Percentiles rank a stretch among this genome's conserved stretches.
Evolutionary conservation across 1,139 yeast genomes (phyloP).

Genomic region (Suzukiozyma palmioleophila): DNA sequence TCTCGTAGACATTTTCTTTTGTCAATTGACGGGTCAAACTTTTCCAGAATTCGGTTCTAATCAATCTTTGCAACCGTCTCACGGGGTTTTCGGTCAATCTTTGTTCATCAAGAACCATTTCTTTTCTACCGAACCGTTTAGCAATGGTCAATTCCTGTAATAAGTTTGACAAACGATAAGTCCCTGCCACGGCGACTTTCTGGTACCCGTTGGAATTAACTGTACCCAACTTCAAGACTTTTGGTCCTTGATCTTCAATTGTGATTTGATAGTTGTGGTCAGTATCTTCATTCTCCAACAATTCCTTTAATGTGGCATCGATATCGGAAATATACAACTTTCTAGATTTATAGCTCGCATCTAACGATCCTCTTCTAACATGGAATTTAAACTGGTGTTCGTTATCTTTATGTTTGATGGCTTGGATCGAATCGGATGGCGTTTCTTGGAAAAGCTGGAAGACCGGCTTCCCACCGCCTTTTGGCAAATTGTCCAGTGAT

Average conservation of each 20-base stretch:
- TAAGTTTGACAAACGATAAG: constrained; percentile 84
- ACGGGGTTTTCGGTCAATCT: constrained; percentile 89
- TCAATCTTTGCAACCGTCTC: constrained; percentile 66
- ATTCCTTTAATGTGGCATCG: constrained; percentile 63
- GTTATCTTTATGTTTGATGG: neutral
- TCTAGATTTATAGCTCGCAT: constrained; percentile 48
- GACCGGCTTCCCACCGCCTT: constrained; percentile 16
- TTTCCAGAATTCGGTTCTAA: constrained; percentile 78
- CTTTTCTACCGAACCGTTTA: constrained; percentile 70
- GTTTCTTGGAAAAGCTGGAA: constrained; percentile 27
- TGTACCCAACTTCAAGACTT: constrained; percentile 77
- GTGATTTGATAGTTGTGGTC: constrained; percentile 85
- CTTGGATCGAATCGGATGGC: constrained; percentile 11
- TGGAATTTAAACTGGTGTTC: constrained; percentile 11
- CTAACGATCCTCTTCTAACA: constrained; percentile 62
- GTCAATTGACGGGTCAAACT: constrained; percentile 71
- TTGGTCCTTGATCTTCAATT: constrained; percentile 91
- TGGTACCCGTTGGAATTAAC: constrained; percentile 79
- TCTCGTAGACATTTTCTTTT: constrained; percentile 55
- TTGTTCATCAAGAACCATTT: constrained; percentile 76
- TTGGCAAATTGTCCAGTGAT: constrained; percentile 1
- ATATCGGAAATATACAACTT: constrained; percentile 74
- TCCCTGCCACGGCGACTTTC: constrained; percentile 74
- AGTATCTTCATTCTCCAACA: constrained; percentile 79
- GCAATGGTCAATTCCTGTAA: constrained; percentile 90